Evolutionary conservation across 148 eudicot species (phyloP), one percentile per base, ranked within the genome.

Genomic region (Camellia japonica): DNA sequence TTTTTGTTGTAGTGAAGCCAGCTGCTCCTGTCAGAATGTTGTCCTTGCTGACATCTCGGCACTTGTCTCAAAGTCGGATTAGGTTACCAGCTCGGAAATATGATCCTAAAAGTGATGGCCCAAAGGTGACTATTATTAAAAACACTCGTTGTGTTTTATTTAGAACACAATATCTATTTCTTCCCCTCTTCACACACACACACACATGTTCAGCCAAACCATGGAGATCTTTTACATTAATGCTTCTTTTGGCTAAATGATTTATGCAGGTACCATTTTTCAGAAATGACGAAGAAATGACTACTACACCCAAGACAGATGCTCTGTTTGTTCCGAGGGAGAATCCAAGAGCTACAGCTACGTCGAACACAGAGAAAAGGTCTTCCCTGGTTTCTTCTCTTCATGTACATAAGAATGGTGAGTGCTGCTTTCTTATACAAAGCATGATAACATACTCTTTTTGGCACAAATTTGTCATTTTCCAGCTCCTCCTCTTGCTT

Each of bases 191-290:
- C 43, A 20, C 43, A 65, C 8, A 12, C 16, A 67, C 5, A 3
- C 8, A 54, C 16, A 16, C 8, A 19, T 41, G 6, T 41, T 38
- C 76, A 30, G 4, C 76, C 76, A 42, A 73, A 42, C 16, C 18
- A 12, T 1, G 4, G 43, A 55, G 76, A 59, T 43, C 23, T 59
- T 47, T 67, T 69, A 58, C 73, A 19, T 58, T 12, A 51, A 41
- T 75, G 58, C 80, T 75, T 68, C 44, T 46, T 1, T 6, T 41
- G 52, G 60, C 55, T 15, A 46, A 52, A 68, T 73, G 19, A 62
- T 69, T 56, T 59, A 59, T 71, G 51, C 88, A 91, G 94, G 90
- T 87, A 1, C 78, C 92, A 63, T 93, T 91, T 82, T 93, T 82
- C 46, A 73, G 78, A 68, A 80, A 68, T 74, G 75, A 65, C 52